phyloP scores from a whole-genome alignment of 257 asterid species.

The Przewalskia tangutica region DNA sequence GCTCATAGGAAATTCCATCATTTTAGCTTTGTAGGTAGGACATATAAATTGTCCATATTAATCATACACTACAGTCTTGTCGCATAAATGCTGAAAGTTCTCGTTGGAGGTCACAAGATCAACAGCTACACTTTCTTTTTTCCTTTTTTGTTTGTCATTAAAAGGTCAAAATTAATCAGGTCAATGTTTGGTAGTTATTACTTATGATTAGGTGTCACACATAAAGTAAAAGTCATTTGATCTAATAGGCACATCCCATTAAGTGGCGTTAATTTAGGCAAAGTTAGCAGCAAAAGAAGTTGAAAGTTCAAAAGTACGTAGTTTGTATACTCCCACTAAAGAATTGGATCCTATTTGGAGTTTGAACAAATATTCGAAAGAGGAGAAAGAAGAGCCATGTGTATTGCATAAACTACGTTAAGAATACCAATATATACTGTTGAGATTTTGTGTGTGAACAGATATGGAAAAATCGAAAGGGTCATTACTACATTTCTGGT shows the following conservation, averaged over 20 bases:
- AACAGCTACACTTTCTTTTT: not conserved
- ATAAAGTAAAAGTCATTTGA: not conserved
- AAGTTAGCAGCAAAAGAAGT: not conserved
- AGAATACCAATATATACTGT: not conserved
- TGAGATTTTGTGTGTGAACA: no score
- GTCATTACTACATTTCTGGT: no score
- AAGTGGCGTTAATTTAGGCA: constrained; percentile 4
- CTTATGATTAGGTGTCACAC: not conserved
- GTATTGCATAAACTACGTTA: not conserved
- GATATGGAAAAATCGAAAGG: no score
- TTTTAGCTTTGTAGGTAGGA: not conserved
- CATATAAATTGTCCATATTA: not conserved
- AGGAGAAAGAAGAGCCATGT: not conserved
- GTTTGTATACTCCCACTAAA: not conserved
- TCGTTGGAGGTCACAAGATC: not conserved
- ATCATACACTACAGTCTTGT: not conserved
- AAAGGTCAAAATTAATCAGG: not conserved
- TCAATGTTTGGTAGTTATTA: not conserved
- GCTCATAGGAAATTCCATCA: not conserved
- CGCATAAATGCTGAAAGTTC: not conserved
- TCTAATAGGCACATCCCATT: not conserved
- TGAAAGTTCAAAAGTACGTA: not conserved
- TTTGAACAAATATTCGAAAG: not conserved
- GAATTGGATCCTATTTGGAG: not conserved
- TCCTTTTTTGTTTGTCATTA: no score